Base-by-base conservation (phyloP, 768 basidiomycete genomes). In the Calocybe cyanea region DNA sequence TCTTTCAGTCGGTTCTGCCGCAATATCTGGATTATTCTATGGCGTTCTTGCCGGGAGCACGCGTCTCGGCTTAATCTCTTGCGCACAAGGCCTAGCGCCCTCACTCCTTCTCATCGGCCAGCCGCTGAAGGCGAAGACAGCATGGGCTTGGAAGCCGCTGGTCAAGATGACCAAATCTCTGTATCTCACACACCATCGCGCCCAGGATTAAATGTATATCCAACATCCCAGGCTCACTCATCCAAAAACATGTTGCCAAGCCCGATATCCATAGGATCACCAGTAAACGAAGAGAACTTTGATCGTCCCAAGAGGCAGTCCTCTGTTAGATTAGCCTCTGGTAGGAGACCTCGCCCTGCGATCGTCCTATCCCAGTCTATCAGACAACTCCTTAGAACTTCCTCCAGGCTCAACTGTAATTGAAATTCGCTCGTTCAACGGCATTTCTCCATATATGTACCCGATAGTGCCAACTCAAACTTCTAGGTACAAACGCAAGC, bases 401-500 rank as follows among this genome's bases (percentile, higher is more conserved):
- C 48, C 48, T 4, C 20, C 25, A 7, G 32, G 33, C 10, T 18
- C 18, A 2, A 41, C 39, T 21, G 42, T 49, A 13, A 39, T 38
- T 11, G 21, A 13, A 19, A 35, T 33, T 4, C 38, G 39, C 14
- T 34, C 23, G 19, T 19, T 19, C 4, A 14, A 43, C 21, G 41
- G 28, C n/a, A 19, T 43, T 7, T 14, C 14, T 18, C 15, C 18
- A 9, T 2, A 14, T 17, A 43, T 43, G 4, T 43, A 43, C n/a
- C 32, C 49, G 2, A 19, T 50, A 13, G 17, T 50, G 40, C 49
- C 49, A 5, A 7, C 30, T 13, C 24, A 45, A 31, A 36, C 46
- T 5, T 39, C 44, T 18, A 35, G 34, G 34, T 35, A 35, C 17
- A 35, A 6, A 6, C 13, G 34, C 6, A 13, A 32, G 10, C 8